Percentiles rank a stretch among this genome's conserved stretches.
phyloP scores from a whole-genome alignment of 306 rosid genomes.

The Prunus padus region DNA sequence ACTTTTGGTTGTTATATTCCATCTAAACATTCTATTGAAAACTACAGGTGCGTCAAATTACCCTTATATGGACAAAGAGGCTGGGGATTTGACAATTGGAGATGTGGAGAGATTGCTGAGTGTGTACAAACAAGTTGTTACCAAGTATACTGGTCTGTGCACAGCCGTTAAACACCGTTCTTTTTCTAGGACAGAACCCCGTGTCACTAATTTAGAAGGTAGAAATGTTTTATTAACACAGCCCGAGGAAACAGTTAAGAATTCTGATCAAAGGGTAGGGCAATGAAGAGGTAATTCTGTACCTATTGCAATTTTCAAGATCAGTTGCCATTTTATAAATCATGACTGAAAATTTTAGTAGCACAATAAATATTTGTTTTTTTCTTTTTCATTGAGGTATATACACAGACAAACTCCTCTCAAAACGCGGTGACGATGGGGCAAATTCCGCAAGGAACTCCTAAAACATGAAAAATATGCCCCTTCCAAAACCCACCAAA shows the following conservation, averaged over 20 bases:
- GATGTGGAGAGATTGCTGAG: slow-evolving; percentile 55
- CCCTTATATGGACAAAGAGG: slow-evolving; percentile 61
- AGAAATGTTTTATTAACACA: slow-evolving; percentile 1
- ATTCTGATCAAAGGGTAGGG: neutral
- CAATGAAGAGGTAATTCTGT: slow-evolving; percentile 8
- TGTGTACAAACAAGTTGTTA: slow-evolving; percentile 55
- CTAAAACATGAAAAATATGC: neutral
- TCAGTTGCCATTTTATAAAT: neutral
- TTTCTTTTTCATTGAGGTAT: neutral
- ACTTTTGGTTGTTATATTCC: neutral
- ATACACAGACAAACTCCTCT: neutral
- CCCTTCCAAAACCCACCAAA: neutral
- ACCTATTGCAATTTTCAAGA: neutral
- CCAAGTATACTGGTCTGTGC: slow-evolving; percentile 44
- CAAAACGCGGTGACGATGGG: slow-evolving; percentile 12
- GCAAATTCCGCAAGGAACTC: neutral
- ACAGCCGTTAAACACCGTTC: slow-evolving; percentile 40
- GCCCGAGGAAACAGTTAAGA: neutral
- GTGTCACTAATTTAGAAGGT: slow-evolving; percentile 30
- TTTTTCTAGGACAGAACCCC: slow-evolving; percentile 35
- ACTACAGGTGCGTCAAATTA: slow-evolving; percentile 36
- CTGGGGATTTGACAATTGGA: slow-evolving; percentile 45
- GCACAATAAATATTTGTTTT: neutral
- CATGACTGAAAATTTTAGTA: neutral
- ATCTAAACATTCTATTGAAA: slow-evolving; percentile 6